Conservation (phyloP, 2,329 filamentous ascomycete genomes). For the Zalaria obscura region DNA sequence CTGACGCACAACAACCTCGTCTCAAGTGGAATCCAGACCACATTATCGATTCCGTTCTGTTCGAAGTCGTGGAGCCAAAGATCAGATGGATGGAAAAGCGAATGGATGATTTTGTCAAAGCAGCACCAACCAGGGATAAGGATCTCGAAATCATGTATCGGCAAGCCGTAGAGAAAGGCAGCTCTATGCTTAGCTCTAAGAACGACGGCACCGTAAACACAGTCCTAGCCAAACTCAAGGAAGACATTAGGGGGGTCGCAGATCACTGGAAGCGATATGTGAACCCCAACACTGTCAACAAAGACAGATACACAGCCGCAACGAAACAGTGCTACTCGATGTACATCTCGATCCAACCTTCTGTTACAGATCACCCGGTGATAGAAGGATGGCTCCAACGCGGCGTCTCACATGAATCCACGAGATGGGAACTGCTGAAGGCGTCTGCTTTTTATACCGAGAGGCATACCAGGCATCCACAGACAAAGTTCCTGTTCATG, state of each 20-base stretch:
- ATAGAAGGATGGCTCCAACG: conserved; percentile 9
- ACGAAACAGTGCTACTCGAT: conserved; percentile 2
- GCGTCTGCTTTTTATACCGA: conserved; percentile 27
- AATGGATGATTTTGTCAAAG: conserved; percentile 2
- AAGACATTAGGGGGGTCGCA: background rate
- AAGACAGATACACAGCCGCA: background rate
- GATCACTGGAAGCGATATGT: background rate
- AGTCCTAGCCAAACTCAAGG: background rate
- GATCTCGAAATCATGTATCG: background rate
- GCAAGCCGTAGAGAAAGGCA: background rate
- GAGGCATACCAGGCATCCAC: conserved; percentile 8
- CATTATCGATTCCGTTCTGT: conserved; percentile 45
- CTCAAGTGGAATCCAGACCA: conserved; percentile 22
- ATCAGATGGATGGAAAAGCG: conserved; percentile 8
- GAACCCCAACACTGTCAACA: background rate
- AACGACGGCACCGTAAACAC: background rate
- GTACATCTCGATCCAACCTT: conserved; percentile 9
- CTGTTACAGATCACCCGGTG: conserved; percentile 3
- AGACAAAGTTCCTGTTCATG: conserved; percentile 19
- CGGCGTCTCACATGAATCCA: conserved; percentile 8
- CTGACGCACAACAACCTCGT: background rate
- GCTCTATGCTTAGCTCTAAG: background rate
- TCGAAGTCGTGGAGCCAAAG: conserved; percentile 11
- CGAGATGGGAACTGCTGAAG: conserved; percentile 30
- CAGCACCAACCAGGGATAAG: background rate